Conservation (phyloP, 1,284 basidiomycete species). For the Cryptococcus sp. region DNA sequence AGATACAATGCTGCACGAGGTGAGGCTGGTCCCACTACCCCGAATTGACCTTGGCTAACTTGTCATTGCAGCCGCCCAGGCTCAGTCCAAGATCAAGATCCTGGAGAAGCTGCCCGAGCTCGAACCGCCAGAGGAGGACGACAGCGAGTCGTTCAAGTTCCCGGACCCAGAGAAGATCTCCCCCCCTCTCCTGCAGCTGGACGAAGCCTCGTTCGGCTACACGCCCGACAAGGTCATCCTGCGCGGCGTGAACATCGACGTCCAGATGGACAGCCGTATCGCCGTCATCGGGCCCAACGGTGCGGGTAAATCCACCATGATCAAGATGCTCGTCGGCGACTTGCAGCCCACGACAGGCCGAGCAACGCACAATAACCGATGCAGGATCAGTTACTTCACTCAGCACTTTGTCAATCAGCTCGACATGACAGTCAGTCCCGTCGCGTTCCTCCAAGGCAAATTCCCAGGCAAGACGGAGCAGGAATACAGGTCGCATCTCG, state of each 20-base stretch:
- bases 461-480: conserved; percentile 96
- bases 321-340: conserved; percentile 93
- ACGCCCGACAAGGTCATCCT: conserved; percentile 76
- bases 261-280: conserved; percentile 83
- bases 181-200: conserved; percentile 91
- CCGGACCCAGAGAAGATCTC: conserved; percentile 94
- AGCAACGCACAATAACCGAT: conserved; percentile 83
- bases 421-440: conserved; percentile 78
- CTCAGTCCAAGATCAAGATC: conserved; percentile 97
- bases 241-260: conserved; percentile 82
- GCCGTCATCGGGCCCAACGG: conserved; percentile 79
- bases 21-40: conserved; percentile 13
- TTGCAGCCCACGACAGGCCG: conserved; percentile 77
- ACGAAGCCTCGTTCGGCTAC: conserved; percentile 91
- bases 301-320: conserved; percentile 60
- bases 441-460: conserved; percentile 85
- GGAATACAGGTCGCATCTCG: conserved; percentile 91
- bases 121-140: conserved; percentile 85
- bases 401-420: conserved; percentile 98
- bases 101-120: conserved; percentile 96
- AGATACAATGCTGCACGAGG: conserved; percentile 88
- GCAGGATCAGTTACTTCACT: conserved; percentile 91
- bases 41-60: conserved; percentile 1
- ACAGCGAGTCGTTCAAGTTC: conserved; percentile 90
- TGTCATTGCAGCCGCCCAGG: conserved; percentile 71